Conservation (phyloP, 176 grass and related monocot species). For the Oryza glumipatula region DNA sequence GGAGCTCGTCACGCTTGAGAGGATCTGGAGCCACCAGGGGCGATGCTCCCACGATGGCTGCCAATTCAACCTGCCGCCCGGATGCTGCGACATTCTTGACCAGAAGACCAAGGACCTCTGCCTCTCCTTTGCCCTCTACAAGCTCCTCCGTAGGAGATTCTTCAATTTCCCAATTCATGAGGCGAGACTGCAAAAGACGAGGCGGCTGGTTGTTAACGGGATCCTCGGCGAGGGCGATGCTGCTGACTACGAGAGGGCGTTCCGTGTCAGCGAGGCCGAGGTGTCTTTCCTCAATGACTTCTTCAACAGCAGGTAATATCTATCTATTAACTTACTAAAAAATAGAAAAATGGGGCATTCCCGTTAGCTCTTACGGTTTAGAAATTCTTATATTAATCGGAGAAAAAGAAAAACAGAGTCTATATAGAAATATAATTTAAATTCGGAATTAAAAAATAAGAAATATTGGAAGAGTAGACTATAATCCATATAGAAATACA, state of each 20-base stretch:
- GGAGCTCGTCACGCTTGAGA: conserved; percentile 27
- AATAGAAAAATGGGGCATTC: too few species aligned
- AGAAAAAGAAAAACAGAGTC: too few species aligned
- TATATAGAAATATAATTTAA: too few species aligned
- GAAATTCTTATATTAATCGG: too few species aligned
- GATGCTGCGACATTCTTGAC: background rate
- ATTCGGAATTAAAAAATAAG: too few species aligned
- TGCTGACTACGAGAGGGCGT: background rate
- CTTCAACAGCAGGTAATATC: conserved; percentile 3
- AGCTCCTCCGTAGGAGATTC: conserved; percentile 4
- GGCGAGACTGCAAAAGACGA: background rate
- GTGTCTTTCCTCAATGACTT: conserved; percentile 34
- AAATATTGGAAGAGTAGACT: too few species aligned
- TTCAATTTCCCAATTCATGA: background rate
- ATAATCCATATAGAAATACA: too few species aligned
- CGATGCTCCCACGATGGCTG: too few species aligned
- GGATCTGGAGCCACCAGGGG: background rate
- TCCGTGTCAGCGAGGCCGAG: conserved; percentile 20
- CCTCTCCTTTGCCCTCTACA: too few species aligned
- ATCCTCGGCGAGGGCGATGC: background rate
- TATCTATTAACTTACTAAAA: too few species aligned
- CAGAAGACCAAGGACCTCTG: background rate
- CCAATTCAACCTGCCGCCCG: too few species aligned
- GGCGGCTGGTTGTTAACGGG: background rate
- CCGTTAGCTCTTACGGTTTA: too few species aligned